A percentile compares a stretch with the other conserved stretches of the same genome.
These are phyloP conservation scores for Sporothrix phasma DNA, from an alignment of 2,329 filamentous ascomycete species.

Conservation along the genomic window DNA sequence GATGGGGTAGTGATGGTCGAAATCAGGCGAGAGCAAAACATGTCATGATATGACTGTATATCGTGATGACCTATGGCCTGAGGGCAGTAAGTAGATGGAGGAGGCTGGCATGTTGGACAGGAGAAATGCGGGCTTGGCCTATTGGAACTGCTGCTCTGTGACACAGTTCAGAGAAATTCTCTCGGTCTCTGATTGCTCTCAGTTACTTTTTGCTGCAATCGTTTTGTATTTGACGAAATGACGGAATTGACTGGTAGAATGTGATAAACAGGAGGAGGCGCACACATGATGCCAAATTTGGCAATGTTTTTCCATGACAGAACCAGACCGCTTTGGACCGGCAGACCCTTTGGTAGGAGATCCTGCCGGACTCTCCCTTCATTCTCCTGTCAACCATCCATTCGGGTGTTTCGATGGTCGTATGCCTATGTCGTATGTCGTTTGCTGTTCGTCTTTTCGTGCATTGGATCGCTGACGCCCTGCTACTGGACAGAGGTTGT, in stretches of 20 bases:
- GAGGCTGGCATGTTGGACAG: no score
- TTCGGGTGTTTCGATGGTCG: neutral
- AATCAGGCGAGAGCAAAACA: no score
- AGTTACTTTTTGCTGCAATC: constrained; percentile 37
- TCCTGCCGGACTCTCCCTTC: neutral
- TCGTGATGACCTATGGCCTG: neutral
- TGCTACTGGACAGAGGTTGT: neutral
- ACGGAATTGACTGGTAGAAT: constrained; percentile 12
- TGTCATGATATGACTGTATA: neutral
- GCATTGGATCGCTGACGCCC: no score
- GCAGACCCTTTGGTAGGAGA: constrained; percentile 1
- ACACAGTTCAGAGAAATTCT: constrained; percentile 26
- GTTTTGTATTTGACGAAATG: constrained; percentile 27
- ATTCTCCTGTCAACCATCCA: neutral
- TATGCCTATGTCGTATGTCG: neutral
- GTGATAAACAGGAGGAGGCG: constrained; percentile 20
- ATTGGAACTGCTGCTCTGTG: constrained; percentile 7
- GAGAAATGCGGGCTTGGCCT: neutral
- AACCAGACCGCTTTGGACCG: neutral
- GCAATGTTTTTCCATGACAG: neutral
- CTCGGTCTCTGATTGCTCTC: constrained; percentile 48
- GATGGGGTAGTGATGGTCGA: neutral
- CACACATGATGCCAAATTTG: constrained; percentile 21
- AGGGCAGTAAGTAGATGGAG: no score
- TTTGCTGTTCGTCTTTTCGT: no score